phyloP scores from a whole-genome alignment of 169 alveolate species.

The Cytauxzoon felis region DNA sequence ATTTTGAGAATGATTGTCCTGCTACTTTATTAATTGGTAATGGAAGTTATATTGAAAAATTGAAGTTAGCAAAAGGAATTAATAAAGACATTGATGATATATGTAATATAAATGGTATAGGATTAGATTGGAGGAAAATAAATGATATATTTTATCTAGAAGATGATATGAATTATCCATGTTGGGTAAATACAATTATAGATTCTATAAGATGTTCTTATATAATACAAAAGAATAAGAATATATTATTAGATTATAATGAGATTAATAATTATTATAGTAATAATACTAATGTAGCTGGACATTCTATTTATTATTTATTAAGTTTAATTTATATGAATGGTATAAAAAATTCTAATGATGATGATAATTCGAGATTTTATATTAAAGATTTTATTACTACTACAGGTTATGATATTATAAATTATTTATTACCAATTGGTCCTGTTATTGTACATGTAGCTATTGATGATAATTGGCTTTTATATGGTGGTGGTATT shows the following conservation, averaged over 20 bases:
- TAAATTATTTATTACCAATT: constrained; percentile 58
- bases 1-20: not conserved
- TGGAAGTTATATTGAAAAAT: constrained; percentile 20
- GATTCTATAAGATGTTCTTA: no score
- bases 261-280: no score
- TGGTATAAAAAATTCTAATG: no score
- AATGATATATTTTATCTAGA: no score
- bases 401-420: constrained; percentile 46
- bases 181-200: no score
- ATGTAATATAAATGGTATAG: not conserved
- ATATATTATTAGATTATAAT: no score
- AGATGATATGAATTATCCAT: no score
- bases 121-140: constrained; percentile 11
- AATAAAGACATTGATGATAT: not conserved
- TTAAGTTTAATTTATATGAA: no score
- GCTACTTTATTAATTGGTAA: not conserved
- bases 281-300: no score
- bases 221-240: no score
- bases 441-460: constrained; percentile 86
- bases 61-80: constrained; percentile 14
- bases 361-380: no score
- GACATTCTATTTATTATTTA: no score
- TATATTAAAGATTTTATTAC: constrained; percentile 9
- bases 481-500: constrained; percentile 78
- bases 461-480: constrained; percentile 79